Base-by-base conservation (phyloP, 495 filamentous ascomycete species). In the Xylaria intraflava region DNA sequence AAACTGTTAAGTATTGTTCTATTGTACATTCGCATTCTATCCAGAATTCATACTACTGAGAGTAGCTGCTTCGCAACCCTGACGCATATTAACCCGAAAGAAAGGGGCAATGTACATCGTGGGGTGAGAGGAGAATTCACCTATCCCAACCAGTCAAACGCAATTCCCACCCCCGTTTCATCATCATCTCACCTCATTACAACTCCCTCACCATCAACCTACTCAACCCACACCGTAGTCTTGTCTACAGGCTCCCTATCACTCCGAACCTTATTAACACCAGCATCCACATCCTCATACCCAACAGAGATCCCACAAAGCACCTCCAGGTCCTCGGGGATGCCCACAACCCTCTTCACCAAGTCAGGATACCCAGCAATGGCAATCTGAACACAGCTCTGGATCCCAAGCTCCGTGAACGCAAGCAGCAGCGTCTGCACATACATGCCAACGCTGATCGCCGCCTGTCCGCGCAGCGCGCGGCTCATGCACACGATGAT, bases 371-470 rank as follows among this genome's bases (percentile, higher is more conserved):
- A 62, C 1, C 51, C 48, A 12, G 48, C 33, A 1, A 62, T 39
- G 17, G 38, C 41, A 14, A 62, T 49, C 41, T 62, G 51, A 1
- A 59, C 56, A 40, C 59, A 60, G 11, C 46, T 60, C 9, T 41
- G 41, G 12, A 62, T n/a, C 1, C 59, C 57, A 1, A 16, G 3
- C 38, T 56, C 45, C 24, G 51, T 60, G 17, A 62, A 43, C 27
- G 27, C 50, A 17, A 59, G 47, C 24, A 62, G 29, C 17, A 62
- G 12, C 8, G 51, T 62, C 42, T 62, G 56, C 23, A 55, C 2
- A 14, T 48, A 59, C 56, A 62, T 56, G 9, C 56, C 56, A 7
- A 62, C 56, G 26, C 56, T 48, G 11, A 56, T 42, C 2, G 49
- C 50, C 1, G 23, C 46, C 27, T 17, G 12, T 14, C 33, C 35